Evolutionary conservation across 2,329 filamentous ascomycete species (phyloP), one percentile per base, ranked within the genome.

Genomic region (Xylariales sp.): DNA sequence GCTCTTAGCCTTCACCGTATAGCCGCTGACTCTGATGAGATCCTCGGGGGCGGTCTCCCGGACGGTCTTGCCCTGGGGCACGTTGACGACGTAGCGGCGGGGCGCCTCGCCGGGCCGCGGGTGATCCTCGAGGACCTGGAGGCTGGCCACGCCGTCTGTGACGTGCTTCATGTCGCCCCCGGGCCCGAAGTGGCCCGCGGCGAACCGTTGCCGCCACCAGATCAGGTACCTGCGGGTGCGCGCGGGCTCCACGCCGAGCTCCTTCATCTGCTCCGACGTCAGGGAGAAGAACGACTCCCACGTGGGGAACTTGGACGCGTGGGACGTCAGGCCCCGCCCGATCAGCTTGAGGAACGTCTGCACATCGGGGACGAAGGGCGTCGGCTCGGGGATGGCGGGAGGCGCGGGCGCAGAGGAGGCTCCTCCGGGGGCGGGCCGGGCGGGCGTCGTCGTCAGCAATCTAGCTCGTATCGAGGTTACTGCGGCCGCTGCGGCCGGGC

Each of bases 211-310:
- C 51, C 89, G 78, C 88, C 91, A 96, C 47, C 83, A 79, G 33
- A 97, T 68, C 13, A 98, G 76, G 57, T 97, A 98, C 40, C 83
- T 75, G 45, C 93, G 78, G 48, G 80, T 78, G 30, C 91, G 83
- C 14, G 91, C 77, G 12, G 89, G 88, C 60, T 97, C 91, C 45
- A 97, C 74, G 40, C 93, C 91, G 14, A 93, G 73, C 51, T 91
- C 83, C 48, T 82, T 81, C 48, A 98, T 73, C 63, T 97, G 82
- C 30, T 72, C 61, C 14, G 87, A 88, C 16, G 79, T 82, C 47
- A 93, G 72, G 31, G 82, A 82, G 74, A 97, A 97, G 31, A 98
- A 79, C 5, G 87, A 78, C 37, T 93, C 85, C 93, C 93, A 97
- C 10, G 85, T 83, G 3, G 86, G 81, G 52, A 98, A 88, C 63